Base-by-base conservation (phyloP, 345 rosid genomes). In the Salix viminalis region DNA sequence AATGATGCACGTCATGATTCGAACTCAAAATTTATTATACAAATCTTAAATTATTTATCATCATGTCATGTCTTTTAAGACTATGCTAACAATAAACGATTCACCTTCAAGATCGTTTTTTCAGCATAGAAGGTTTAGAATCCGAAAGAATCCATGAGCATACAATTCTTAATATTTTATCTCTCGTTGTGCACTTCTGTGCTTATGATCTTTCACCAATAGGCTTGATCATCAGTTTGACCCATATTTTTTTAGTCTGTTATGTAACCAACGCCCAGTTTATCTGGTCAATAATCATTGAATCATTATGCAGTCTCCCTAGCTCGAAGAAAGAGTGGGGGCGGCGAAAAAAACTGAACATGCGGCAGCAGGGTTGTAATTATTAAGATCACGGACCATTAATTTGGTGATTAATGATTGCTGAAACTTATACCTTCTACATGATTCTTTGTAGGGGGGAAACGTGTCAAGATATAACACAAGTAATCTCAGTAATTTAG, bases 251-350 rank as follows among this genome's bases (percentile, higher is more conserved):
- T 61, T 37, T 41, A 48, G 58, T 75, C 56, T 14, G n/a, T 12
- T 24, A 44, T 60, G 24, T 42, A 75, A 75, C 76, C 84, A 75
- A 75, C 77, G 73, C 34, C 82, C 71, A 74, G 41, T 32, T 69
- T 58, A 70, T 72, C 32, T 64, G 78, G 64, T 48, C 37, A 65
- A 74, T 77, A 81, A 81, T 85, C 78, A 83, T 83, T 79, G 83
- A 71, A 75, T 72, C 72, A 65, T 73, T 37, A 75, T 71, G 8
- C 26, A 56, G 61, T n/a, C 26, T 8, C 61, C 61, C 61, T 56
- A 2, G 61, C 60, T 54, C 24, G 1, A 54, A 21, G 12, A 58
- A 41, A 23, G 1, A 14, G 39, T n/a, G 36, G 39, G 5, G 41
- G 9, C 3, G 37, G 37, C 37, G 37, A 66, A 64, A n/a, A 9